phyloP scores from a whole-genome alignment of 371 early-diverging fungal genomes.

The Thermomucor indicae-seudaticae region DNA sequence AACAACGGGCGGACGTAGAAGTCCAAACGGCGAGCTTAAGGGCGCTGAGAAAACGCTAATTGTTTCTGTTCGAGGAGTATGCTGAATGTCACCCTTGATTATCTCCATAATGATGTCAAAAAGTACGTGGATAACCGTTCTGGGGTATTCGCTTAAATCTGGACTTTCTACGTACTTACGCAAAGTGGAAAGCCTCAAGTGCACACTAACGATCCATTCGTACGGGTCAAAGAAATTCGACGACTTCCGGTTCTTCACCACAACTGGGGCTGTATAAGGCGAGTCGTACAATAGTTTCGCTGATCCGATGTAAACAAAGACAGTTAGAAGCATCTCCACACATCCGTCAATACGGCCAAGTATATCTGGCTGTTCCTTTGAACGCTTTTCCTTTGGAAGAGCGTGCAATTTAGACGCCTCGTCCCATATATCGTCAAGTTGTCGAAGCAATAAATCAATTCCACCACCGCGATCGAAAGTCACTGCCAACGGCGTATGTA shows the following conservation, averaged over 20 bases:
- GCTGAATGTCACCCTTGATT: conserved; percentile 72
- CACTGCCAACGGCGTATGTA: conserved; percentile 69
- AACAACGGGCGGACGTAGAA: conserved; percentile 30
- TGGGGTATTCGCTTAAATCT: conserved; percentile 38
- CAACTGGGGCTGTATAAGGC: conserved; percentile 52
- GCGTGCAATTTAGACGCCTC: conserved; percentile 27
- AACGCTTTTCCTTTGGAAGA: conserved; percentile 18
- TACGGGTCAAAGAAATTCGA: conserved; percentile 66
- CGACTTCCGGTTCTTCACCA: conserved; percentile 52
- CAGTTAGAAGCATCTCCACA: conserved; percentile 58
- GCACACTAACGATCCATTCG: conserved; percentile 60
- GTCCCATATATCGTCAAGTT: conserved; percentile 56
- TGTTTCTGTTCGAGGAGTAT: conserved; percentile 22
- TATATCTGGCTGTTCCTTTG: conserved; percentile 19
- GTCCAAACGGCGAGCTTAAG: conserved; percentile 28
- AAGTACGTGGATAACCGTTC: conserved; percentile 45
- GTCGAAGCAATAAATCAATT: conserved; percentile 49
- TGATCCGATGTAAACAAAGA: conserved; percentile 59
- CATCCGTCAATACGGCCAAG: conserved; percentile 27
- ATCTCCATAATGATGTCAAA: conserved; percentile 60
- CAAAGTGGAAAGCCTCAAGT: conserved; percentile 48
- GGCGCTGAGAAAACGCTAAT: conserved; percentile 1
- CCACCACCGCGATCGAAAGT: conserved; percentile 68
- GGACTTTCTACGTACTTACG: conserved; percentile 41
- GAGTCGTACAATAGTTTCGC: conserved; percentile 68